phyloP scores from a whole-genome alignment of 73 alveolate genomes.

The Tetrahymena malaccensis region DNA sequence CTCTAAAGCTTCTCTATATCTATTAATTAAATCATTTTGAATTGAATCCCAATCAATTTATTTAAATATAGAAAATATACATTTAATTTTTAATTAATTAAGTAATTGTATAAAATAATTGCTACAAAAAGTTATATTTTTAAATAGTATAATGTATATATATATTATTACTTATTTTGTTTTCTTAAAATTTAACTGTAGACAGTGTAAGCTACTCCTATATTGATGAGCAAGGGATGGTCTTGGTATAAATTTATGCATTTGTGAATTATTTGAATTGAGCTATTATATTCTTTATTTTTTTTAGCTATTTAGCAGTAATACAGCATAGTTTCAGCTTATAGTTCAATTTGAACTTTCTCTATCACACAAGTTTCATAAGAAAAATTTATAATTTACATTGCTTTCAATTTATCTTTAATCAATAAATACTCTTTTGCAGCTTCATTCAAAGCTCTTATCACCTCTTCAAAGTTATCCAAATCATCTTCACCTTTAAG shows the following conservation, averaged over 20 bases:
- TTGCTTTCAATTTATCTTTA: neutral
- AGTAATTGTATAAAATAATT: too few relatives aligned
- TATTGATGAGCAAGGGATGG: neutral
- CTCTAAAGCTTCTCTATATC: neutral
- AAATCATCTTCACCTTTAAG: neutral
- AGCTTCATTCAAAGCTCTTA: neutral
- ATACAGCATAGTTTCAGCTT: neutral
- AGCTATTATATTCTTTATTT: neutral
- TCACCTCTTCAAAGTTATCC: neutral
- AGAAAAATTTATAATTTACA: neutral
- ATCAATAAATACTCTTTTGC: neutral
- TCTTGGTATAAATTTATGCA: neutral
- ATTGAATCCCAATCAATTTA: too few relatives aligned
- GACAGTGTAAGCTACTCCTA: neutral
- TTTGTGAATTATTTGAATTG: neutral
- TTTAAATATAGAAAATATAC: neutral
- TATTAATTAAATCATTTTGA: neutral
- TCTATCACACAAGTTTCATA: neutral
- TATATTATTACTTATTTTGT: neutral
- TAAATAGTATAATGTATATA: neutral
- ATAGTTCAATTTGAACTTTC: neutral
- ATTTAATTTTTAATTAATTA: too few relatives aligned
- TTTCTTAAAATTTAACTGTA: neutral
- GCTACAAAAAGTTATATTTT: neutral
- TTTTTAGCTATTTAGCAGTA: neutral